Evolutionary conservation across 1,284 basidiomycete genomes (phyloP).

Genomic region (Singerocomus rubriflavus): DNA sequence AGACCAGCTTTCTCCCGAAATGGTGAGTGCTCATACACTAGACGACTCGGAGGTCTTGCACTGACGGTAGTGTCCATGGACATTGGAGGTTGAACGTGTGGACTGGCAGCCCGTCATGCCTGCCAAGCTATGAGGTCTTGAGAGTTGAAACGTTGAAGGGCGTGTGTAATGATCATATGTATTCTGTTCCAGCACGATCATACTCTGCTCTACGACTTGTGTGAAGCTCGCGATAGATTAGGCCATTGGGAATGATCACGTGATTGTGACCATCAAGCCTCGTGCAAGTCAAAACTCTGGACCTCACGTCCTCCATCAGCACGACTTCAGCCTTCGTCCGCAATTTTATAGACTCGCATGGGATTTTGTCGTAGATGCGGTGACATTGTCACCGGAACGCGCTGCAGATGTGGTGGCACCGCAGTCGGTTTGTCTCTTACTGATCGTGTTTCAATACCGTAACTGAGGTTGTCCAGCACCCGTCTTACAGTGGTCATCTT

Average conservation of each 20-base stretch:
- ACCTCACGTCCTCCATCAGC: conserved; percentile 1
- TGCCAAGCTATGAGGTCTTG: conserved; percentile 19
- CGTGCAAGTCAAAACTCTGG: background rate
- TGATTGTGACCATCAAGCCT: background rate
- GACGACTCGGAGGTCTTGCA: conserved; percentile 29
- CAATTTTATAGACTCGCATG: conserved; percentile 40
- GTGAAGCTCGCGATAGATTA: too few species aligned
- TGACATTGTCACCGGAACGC: conserved; percentile 65
- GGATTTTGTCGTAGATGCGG: conserved; percentile 80
- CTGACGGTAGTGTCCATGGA: conserved; percentile 42
- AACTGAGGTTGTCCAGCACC: conserved; percentile 47
- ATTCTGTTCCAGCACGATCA: background rate
- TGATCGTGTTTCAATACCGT: conserved; percentile 1
- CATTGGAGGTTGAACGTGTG: conserved; percentile 60
- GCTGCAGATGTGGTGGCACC: conserved; percentile 74
- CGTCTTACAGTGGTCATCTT: conserved; percentile 60
- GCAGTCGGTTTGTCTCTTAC: conserved; percentile 59
- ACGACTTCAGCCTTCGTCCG: background rate
- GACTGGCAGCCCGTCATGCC: conserved; percentile 55
- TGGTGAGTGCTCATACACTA: conserved; percentile 48
- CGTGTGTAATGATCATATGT: background rate
- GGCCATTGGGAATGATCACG: background rate
- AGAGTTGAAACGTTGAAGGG: background rate
- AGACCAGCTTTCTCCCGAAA: conserved; percentile 71
- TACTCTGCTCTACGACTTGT: background rate